Evolutionary conservation across 768 basidiomycete species (phyloP), one percentile per base, ranked within the genome.

Genomic region (Agaricus blazei): DNA sequence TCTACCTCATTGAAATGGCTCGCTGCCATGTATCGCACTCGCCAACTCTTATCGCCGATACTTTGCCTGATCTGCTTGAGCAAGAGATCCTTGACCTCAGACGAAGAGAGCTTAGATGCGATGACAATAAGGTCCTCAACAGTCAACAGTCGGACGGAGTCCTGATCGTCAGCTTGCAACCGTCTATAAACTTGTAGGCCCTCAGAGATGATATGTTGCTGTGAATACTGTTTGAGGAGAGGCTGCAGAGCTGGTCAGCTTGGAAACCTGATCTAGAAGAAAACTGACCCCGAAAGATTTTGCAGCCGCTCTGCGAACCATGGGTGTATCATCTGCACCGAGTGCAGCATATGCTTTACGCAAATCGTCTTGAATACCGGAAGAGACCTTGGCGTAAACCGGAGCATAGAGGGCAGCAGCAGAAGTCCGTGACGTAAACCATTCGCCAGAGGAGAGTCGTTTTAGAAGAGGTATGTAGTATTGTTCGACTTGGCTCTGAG

Each of bases 361-460:
- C 63, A 98, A 73, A 40, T 98, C 96, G 54, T 93, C 92, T 70
- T 94, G 90, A 56, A 87, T 73, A 40, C 75, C 63, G 12, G 85
- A 72, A 2, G 88, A 81, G 23, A 88, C 89, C 66, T 87, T 88
- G 29, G 84, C 74, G 68, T 98, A 99, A 34, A 93, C 90, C 11
- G 93, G 86, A 14, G 93, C 82, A 71, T 90, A 98, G 19, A 99
- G 80, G 8, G 96, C 91, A 57, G 93, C 93, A 38, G 96, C 90
- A 24, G 96, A 98, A 40, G 93, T 97, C 55, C 97, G 83, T 4
- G 94, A 95, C 11, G 97, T 98, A 75, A 98, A 98, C 97, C 97
- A 99, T 72, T 98, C 96, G 56, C 95, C 97, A 55, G 82, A 81
- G 2, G 93, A 87, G 50, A 99, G 80, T 51, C 94, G 85, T 66